Evolutionary conservation across 2,329 filamentous ascomycete genomes (phyloP).

Genomic region (Sporothrix phasma): DNA sequence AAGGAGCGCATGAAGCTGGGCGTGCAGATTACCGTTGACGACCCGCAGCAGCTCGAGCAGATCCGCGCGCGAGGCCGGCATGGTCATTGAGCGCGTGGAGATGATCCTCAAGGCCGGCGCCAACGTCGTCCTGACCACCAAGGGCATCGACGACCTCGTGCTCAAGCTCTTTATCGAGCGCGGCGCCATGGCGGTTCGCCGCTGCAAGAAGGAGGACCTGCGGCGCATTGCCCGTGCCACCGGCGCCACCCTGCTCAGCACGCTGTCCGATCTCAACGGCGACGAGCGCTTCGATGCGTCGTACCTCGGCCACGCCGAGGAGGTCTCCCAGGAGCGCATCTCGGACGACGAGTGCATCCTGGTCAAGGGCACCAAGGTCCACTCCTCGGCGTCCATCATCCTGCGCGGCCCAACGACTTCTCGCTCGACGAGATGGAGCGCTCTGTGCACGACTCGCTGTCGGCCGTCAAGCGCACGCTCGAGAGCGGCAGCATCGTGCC

Average conservation of each 20-base stretch:
- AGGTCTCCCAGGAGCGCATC: constrained; percentile 96
- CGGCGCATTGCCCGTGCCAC: constrained; percentile 93
- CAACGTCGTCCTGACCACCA: constrained; percentile 93
- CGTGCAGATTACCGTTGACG: constrained; percentile 95
- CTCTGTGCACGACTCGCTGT: constrained; percentile 92
- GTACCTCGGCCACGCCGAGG: constrained; percentile 82
- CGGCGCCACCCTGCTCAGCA: constrained; percentile 84
- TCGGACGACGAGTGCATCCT: constrained; percentile 98
- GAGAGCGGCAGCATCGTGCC: constrained; percentile 93
- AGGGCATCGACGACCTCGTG: constrained; percentile 94
- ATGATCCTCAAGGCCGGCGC: constrained; percentile 97
- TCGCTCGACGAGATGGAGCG: constrained; percentile 98
- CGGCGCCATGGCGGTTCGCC: constrained; percentile 87
- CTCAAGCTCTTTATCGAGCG: constrained; percentile 91
- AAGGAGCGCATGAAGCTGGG: constrained; percentile 99
- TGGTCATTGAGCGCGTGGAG: constrained; percentile 87
- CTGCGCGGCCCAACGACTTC: constrained; percentile 93
- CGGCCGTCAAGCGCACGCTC: constrained; percentile 90
- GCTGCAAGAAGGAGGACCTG: constrained; percentile 98
- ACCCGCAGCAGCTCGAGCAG: constrained; percentile 94
- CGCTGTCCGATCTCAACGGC: constrained; percentile 90
- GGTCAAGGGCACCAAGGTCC: constrained; percentile 88
- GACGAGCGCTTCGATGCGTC: constrained; percentile 94
- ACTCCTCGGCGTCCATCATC: constrained; percentile 91
- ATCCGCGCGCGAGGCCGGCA: constrained; percentile 88